Conservation (phyloP, 1,139 yeast species). For the Ashbya aceris region DNA sequence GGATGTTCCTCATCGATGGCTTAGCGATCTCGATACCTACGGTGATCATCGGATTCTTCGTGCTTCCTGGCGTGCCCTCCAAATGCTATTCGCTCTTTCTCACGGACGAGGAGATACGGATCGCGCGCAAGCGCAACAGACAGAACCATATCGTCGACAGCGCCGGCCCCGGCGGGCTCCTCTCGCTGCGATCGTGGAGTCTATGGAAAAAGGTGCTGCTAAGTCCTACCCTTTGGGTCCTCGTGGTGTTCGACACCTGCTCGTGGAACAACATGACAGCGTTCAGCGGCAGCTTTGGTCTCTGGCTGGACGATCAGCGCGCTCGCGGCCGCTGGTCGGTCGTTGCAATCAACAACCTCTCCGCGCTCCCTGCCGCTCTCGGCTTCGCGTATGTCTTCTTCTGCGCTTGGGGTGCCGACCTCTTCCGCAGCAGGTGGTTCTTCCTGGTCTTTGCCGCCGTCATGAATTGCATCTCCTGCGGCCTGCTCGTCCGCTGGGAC, state of each 20-base stretch:
- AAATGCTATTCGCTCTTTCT: slow-evolving; percentile 42
- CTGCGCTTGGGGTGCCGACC: slow-evolving; percentile 30
- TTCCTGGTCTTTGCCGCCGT: slow-evolving; percentile 43
- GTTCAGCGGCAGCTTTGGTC: slow-evolving; percentile 30
- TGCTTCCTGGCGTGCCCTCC: slow-evolving; percentile 61
- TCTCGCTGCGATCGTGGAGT: slow-evolving; percentile 20
- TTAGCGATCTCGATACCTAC: slow-evolving; percentile 46
- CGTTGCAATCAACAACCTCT: slow-evolving; percentile 29
- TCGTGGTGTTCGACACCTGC: slow-evolving; percentile 28
- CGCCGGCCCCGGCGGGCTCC: slow-evolving; percentile 16
- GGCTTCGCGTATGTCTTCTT: slow-evolving; percentile 30
- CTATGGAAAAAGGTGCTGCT: slow-evolving; percentile 28
- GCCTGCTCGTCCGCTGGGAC: slow-evolving; percentile 40
- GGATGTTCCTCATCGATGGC: slow-evolving; percentile 72
- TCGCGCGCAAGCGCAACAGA: slow-evolving; percentile 50
- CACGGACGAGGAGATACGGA: slow-evolving; percentile 54
- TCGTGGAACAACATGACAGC: slow-evolving; percentile 33
- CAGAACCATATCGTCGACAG: slow-evolving; percentile 29
- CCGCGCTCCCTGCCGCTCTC: slow-evolving; percentile 30
- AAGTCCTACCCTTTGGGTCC: slow-evolving; percentile 28
- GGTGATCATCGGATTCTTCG: slow-evolving; percentile 45
- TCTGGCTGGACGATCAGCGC: slow-evolving; percentile 32
- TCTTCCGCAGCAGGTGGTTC: slow-evolving; percentile 30
- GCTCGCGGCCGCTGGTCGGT: slow-evolving; percentile 21
- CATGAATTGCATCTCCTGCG: slow-evolving; percentile 37